A percentile compares a stretch with the other conserved stretches of the same genome.
Conservation (phyloP, 2,329 filamentous ascomycete genomes). For the Cladobotryum mycophilum region DNA sequence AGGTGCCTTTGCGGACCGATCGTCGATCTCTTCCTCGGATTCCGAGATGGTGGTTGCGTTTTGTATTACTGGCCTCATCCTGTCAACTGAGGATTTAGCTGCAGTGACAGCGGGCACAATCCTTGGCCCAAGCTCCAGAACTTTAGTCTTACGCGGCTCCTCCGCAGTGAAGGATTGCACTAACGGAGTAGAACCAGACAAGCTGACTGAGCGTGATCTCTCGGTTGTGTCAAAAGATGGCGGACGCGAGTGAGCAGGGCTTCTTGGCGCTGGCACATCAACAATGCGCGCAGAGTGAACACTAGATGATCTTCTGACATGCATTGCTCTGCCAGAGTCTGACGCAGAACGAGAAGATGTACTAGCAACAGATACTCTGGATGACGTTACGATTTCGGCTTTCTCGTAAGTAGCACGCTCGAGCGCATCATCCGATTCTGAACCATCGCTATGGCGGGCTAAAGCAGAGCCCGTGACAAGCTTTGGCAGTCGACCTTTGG, state of each 20-base stretch:
- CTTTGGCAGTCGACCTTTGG: too few species aligned
- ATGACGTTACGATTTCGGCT: slow-evolving; percentile 51
- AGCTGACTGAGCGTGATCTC: slow-evolving; percentile 33
- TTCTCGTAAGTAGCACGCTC: slow-evolving; percentile 46
- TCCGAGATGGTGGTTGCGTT: slow-evolving; percentile 37
- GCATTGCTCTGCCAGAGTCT: slow-evolving; percentile 36
- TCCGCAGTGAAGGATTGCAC: slow-evolving; percentile 30
- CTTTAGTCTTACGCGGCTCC: slow-evolving; percentile 30
- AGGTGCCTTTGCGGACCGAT: not conserved
- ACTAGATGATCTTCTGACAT: slow-evolving; percentile 37
- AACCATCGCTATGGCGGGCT: slow-evolving; percentile 2
- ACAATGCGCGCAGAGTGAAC: slow-evolving; percentile 53
- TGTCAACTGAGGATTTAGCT: slow-evolving; percentile 28
- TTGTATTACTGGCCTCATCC: slow-evolving; percentile 22
- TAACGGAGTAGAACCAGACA: slow-evolving; percentile 35
- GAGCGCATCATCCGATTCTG: slow-evolving; percentile 38
- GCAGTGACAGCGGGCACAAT: slow-evolving; percentile 17
- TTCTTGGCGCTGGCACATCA: slow-evolving; percentile 48
- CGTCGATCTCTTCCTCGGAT: slow-evolving; percentile 31
- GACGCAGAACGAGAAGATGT: slow-evolving; percentile 44
- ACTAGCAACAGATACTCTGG: slow-evolving; percentile 49
- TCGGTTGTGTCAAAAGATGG: slow-evolving; percentile 42
- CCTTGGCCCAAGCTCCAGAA: slow-evolving; percentile 17
- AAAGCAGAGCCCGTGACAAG: too few species aligned
- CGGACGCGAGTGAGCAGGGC: slow-evolving; percentile 43